A percentile compares a stretch with the other conserved stretches of the same genome.
Conservation (phyloP, 1,284 basidiomycete genomes). For the Grifola frondosa region DNA sequence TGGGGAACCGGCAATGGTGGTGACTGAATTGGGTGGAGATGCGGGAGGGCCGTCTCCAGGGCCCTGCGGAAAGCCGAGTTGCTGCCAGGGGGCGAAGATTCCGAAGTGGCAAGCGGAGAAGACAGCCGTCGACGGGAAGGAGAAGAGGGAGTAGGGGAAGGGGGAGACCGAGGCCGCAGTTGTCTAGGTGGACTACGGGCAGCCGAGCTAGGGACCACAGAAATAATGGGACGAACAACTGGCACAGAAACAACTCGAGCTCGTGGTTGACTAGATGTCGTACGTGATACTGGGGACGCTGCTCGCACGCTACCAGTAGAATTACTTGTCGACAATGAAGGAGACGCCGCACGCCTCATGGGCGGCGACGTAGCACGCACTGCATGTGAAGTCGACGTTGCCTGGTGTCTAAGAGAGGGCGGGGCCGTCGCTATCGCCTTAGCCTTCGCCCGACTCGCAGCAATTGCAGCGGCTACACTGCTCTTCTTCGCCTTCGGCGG, state of each 20-base stretch:
- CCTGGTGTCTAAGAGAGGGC: conserved; percentile 73
- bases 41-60: conserved; percentile 47
- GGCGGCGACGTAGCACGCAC: conserved; percentile 44
- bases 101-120: conserved; percentile 45
- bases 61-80: conserved; percentile 44
- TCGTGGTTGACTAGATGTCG: conserved; percentile 45
- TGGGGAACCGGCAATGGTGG: conserved; percentile 37
- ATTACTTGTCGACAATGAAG: conserved; percentile 34
- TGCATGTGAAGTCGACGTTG: conserved; percentile 62
- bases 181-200: conserved; percentile 29
- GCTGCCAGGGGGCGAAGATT: conserved; percentile 37
- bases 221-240: conserved; percentile 33
- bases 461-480: conserved; percentile 79
- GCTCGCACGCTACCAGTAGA: conserved; percentile 29
- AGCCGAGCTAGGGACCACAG: conserved; percentile 35
- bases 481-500: conserved; percentile 65
- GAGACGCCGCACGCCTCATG: conserved; percentile 45
- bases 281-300: conserved; percentile 42
- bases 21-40: conserved; percentile 36
- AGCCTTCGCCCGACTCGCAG: conserved; percentile 79
- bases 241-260: conserved; percentile 41
- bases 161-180: conserved; percentile 41
- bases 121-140: conserved; percentile 48
- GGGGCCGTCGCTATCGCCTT: conserved; percentile 80
- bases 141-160: conserved; percentile 44